Percentiles rank a stretch among this genome's conserved stretches.
These are phyloP conservation scores for Dioscorea dumetorum DNA, from an alignment of 106 monocot species.

Conservation along the genomic window DNA sequence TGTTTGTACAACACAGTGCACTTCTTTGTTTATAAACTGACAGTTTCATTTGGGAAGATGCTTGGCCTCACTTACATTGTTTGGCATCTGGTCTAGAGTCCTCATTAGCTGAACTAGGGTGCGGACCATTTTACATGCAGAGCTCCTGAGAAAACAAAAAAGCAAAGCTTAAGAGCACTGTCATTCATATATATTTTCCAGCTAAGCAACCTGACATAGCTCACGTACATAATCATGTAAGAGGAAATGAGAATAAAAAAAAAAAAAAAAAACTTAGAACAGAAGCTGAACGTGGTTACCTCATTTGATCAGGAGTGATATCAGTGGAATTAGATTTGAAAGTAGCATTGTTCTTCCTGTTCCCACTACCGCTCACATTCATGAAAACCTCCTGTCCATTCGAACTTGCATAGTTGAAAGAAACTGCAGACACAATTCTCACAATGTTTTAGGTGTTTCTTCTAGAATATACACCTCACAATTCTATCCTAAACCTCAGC, in stretches of 20 bases:
- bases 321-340: conserved; percentile 58
- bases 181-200: too few relatives aligned
- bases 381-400: conserved; percentile 71
- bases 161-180: background rate
- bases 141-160: conserved; percentile 43
- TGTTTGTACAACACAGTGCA: too few relatives aligned
- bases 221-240: too few relatives aligned
- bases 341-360: conserved; percentile 63
- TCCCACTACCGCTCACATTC: conserved; percentile 71
- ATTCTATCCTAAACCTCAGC: too few relatives aligned
- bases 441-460: background rate
- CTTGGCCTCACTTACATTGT: conserved; percentile 43
- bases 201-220: too few relatives aligned
- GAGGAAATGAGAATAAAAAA: too few relatives aligned
- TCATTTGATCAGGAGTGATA: conserved; percentile 95
- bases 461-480: too few relatives aligned
- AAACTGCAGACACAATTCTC: conserved; percentile 39
- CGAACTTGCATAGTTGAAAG: conserved; percentile 64
- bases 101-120: conserved; percentile 92
- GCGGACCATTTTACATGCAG: conserved; percentile 98
- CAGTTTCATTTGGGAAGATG: too few relatives aligned
- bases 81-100: conserved; percentile 94
- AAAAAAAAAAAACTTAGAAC: too few relatives aligned
- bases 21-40: too few relatives aligned
- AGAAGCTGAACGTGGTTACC: conserved; percentile 28